These are phyloP conservation scores for Salix dunnii DNA, from an alignment of 345 rosid species.

Conservation along the genomic window DNA sequence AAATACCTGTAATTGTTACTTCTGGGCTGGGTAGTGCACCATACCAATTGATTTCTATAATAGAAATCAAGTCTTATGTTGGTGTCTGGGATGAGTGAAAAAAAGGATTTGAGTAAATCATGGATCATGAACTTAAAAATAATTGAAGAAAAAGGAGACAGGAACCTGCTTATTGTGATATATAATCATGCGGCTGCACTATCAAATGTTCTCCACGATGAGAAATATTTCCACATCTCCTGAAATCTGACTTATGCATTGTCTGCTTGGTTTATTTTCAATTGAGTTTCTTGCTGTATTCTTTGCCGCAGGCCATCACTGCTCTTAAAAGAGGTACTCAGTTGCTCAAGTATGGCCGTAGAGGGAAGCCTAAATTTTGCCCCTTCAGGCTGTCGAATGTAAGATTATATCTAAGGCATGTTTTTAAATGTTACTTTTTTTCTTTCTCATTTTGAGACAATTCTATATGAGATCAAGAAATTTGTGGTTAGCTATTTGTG, in stretches of 20 bases:
- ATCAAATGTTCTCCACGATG: too few species aligned
- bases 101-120: too few species aligned
- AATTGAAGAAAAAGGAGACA: too few species aligned
- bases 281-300: background rate
- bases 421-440: background rate
- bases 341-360: constrained; percentile 26
- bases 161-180: too few species aligned
- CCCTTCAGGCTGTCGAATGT: constrained; percentile 27
- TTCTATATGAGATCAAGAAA: background rate
- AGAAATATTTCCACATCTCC: too few species aligned
- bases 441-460: background rate
- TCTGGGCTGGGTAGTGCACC: background rate
- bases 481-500: too few species aligned
- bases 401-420: background rate
- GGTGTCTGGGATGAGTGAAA: background rate
- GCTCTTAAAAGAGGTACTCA: constrained; percentile 27
- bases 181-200: too few species aligned
- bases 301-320: constrained; percentile 16
- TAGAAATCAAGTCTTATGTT: background rate
- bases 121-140: too few species aligned
- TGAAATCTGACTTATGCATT: too few species aligned
- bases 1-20: background rate
- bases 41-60: background rate
- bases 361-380: constrained; percentile 28
- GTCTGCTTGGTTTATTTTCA: background rate